Evolutionary conservation across 192 early-diverging fungal genomes (phyloP).

Genomic region (Coemansia sp.): DNA sequence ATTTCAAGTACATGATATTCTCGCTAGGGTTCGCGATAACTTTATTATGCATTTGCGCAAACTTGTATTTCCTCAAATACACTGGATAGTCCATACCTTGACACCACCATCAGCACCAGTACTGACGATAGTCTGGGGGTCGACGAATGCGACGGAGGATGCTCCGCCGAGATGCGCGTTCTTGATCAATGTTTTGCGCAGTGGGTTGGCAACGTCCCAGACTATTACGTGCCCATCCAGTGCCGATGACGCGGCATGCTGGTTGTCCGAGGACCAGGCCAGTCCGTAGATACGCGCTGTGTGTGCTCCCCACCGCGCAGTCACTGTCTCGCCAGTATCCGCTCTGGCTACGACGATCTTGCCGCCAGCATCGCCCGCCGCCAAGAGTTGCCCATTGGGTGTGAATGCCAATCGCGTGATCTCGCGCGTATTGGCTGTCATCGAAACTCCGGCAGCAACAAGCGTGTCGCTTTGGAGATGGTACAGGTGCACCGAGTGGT

Average conservation of each 20-base stretch:
- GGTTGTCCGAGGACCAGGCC: slow-evolving; percentile 76
- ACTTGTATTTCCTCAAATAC: slow-evolving; percentile 38
- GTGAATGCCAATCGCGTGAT: slow-evolving; percentile 83
- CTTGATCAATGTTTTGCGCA: slow-evolving; percentile 74
- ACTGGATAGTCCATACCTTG: slow-evolving; percentile 65
- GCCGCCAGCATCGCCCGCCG: slow-evolving; percentile 79
- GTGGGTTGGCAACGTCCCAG: slow-evolving; percentile 83
- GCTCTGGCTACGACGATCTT: slow-evolving; percentile 79
- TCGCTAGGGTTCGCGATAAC: slow-evolving; percentile 32
- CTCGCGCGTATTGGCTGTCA: slow-evolving; percentile 58
- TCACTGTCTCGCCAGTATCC: slow-evolving; percentile 50
- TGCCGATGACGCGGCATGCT: slow-evolving; percentile 75
- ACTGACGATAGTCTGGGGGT: slow-evolving; percentile 68
- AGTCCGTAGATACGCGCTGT: slow-evolving; percentile 81
- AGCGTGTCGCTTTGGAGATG: slow-evolving; percentile 30
- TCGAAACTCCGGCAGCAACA: slow-evolving; percentile 24
- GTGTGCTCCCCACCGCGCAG: slow-evolving; percentile 89
- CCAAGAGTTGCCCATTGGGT: slow-evolving; percentile 73
- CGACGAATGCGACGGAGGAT: slow-evolving; percentile 70
- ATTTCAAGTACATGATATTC: slow-evolving; percentile 49
- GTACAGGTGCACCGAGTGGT: slow-evolving; percentile 71
- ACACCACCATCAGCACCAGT: slow-evolving; percentile 83
- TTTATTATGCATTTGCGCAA: slow-evolving; percentile 47
- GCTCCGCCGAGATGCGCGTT: slow-evolving; percentile 85
- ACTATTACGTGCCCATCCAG: slow-evolving; percentile 92